Percentiles rank a stretch among this genome's conserved stretches.
Conservation (phyloP, 331 rosid species). For the Erythrophleum ivorense region DNA sequence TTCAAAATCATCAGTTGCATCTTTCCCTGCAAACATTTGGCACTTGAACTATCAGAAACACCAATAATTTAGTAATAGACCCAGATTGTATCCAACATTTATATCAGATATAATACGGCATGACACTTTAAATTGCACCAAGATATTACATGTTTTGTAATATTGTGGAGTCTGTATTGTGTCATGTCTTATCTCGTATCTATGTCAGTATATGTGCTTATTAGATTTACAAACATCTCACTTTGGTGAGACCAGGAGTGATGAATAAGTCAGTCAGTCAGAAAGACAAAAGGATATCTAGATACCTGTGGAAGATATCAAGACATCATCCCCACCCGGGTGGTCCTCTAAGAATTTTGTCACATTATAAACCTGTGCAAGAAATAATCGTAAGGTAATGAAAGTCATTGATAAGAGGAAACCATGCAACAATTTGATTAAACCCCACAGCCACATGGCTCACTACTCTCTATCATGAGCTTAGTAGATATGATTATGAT, state of each 20-base stretch:
- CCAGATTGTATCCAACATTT: neutral
- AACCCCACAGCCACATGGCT: conserved; percentile 14
- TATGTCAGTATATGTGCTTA: neutral
- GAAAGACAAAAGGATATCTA: conserved; percentile 1
- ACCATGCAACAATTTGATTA: neutral
- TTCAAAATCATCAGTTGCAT: conserved; percentile 85
- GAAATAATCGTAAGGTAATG: neutral
- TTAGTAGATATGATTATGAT: neutral
- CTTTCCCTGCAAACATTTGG: conserved; percentile 67
- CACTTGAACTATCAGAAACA: conserved; percentile 6
- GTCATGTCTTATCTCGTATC: neutral
- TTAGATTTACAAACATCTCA: conserved; percentile 2
- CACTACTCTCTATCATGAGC: neutral
- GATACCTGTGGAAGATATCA: conserved; percentile 80
- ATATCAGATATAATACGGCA: neutral
- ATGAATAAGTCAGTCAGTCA: conserved; percentile 15
- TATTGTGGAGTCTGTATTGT: neutral
- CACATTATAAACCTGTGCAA: conserved; percentile 79
- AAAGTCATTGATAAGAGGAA: neutral
- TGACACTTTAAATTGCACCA: neutral
- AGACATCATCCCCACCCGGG: conserved; percentile 95
- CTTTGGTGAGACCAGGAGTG: neutral
- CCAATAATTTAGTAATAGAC: neutral
- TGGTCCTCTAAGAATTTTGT: conserved; percentile 95
- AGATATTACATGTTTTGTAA: neutral